These are phyloP conservation scores for Chaetomidium leptoderma DNA, from an alignment of 495 filamentous ascomycete genomes.

Conservation along the genomic window DNA sequence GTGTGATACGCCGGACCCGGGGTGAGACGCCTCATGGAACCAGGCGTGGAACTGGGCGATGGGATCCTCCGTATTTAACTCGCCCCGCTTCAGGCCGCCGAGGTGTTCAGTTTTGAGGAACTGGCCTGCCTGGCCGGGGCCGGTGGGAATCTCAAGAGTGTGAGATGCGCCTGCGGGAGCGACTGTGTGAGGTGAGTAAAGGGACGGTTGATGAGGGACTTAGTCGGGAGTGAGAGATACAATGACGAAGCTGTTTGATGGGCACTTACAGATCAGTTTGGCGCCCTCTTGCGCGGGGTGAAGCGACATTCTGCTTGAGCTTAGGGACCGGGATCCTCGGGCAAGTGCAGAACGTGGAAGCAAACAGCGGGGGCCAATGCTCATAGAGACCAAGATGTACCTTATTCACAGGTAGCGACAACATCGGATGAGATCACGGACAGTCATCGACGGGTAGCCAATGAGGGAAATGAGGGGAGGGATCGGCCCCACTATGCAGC, in stretches of 20 bases:
- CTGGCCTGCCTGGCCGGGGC: constrained; percentile 55
- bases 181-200: constrained; percentile 24
- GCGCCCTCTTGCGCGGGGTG: constrained; percentile 38
- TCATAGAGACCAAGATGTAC: constrained; percentile 9
- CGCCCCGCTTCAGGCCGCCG: constrained; percentile 47
- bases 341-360: constrained; percentile 7
- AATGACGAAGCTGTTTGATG: too few species aligned
- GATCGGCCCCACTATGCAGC: too few species aligned
- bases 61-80: constrained; percentile 55
- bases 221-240: constrained; percentile 41
- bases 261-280: constrained; percentile 51
- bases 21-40: constrained; percentile 67
- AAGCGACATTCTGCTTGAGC: constrained; percentile 42
- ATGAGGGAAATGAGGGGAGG: not conserved
- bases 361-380: not conserved
- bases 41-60: constrained; percentile 81
- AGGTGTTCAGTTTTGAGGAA: constrained; percentile 46
- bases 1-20: constrained; percentile 53
- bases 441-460: too few species aligned
- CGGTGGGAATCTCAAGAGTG: constrained; percentile 13
- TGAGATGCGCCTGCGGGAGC: constrained; percentile 35
- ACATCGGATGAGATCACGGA: not conserved
- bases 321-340: constrained; percentile 2
- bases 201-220: constrained; percentile 34
- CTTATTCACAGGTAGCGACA: not conserved